phyloP scores from a whole-genome alignment of 179 eudicot genomes.

The Spinacia oleracea region DNA sequence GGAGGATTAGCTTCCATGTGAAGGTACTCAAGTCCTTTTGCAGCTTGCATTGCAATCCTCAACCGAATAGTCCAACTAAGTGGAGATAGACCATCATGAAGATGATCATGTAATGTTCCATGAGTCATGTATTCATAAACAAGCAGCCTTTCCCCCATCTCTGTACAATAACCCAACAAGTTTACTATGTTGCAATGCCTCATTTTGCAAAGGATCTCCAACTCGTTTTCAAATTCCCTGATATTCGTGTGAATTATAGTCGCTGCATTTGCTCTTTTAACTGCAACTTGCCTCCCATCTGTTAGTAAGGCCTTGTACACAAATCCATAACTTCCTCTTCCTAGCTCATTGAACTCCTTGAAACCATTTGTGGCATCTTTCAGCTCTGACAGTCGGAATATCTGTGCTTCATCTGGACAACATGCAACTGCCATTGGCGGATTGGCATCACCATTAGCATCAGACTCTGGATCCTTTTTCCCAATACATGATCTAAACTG shows the following conservation, averaged over 20 bases:
- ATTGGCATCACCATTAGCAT: constrained; percentile 38
- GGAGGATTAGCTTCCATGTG: constrained; percentile 43
- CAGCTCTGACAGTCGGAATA: constrained; percentile 76
- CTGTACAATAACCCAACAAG: constrained; percentile 47
- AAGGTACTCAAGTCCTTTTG: constrained; percentile 53
- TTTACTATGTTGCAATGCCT: constrained; percentile 56
- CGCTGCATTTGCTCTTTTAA: constrained; percentile 93
- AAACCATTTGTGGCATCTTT: constrained; percentile 96
- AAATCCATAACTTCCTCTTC: constrained; percentile 95
- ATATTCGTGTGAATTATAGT: constrained; percentile 87
- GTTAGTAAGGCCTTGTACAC: constrained; percentile 81
- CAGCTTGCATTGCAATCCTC: constrained; percentile 43
- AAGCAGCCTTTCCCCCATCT: constrained; percentile 54
- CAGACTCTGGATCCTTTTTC: constrained; percentile 52
- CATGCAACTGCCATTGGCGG: constrained; percentile 42
- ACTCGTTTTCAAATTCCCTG: constrained; percentile 75
- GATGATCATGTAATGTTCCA: constrained; percentile 49
- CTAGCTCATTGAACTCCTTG: constrained; percentile 95
- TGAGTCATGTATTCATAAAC: constrained; percentile 55
- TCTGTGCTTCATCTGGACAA: constrained; percentile 77
- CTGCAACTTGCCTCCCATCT: constrained; percentile 85
- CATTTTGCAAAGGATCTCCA: constrained; percentile 80
- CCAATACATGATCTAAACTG: constrained; percentile 64
- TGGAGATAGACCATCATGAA: constrained; percentile 49
- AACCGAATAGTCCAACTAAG: constrained; percentile 43